Base-by-base conservation (phyloP, 345 rosid species). In the Viola odorata region DNA sequence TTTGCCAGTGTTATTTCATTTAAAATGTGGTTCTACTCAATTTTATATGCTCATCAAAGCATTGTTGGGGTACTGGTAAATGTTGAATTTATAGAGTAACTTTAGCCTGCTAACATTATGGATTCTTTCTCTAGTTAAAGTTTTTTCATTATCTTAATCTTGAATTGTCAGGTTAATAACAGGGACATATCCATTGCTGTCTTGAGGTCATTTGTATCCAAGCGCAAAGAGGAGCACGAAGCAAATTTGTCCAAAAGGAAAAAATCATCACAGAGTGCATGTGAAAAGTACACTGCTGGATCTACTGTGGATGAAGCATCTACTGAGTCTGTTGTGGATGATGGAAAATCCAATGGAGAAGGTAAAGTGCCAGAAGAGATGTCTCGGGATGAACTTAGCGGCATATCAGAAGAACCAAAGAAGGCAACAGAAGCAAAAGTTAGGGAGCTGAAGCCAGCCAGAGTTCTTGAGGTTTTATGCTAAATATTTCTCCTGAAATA, bases 141-240 rank as follows among this genome's bases (percentile, higher is more conserved):
- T 3, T 48, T 61, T 61, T 47, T 69, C 52, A 73, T 58, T 45
- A 45, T 48, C 58, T 17, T 5, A 6, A 23, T 67, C 7, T 63
- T 7, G 38, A 42, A 61, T 75, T 40, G 45, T 62, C 77, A 94
- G 99, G 97, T 94, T 42, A 86, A 94, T 77, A 94, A 90, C 57
- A 83, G 97, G 66, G 99, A 90, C 72, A 72, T 94, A 61, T 94
- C 97, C 5, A 77, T 94, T 73, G 97, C 97, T 69, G 96, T 94
- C 14, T 63, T 90, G 57, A 83, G 99, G 82, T 69, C 84, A 54
- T 94, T 84, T 61, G 69, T 90, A 68, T 78, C 84, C 5, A 87
- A 78, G 59, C 80, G 80, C 58, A 77, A 82, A 67, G 83, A 81
- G 73, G 99, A 94, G 73, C 84, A 90, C 41, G 91, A 80, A 53